Evolutionary conservation across 1,284 basidiomycete species (phyloP).

Genomic region (Cutaneotrichosporon sp.): DNA sequence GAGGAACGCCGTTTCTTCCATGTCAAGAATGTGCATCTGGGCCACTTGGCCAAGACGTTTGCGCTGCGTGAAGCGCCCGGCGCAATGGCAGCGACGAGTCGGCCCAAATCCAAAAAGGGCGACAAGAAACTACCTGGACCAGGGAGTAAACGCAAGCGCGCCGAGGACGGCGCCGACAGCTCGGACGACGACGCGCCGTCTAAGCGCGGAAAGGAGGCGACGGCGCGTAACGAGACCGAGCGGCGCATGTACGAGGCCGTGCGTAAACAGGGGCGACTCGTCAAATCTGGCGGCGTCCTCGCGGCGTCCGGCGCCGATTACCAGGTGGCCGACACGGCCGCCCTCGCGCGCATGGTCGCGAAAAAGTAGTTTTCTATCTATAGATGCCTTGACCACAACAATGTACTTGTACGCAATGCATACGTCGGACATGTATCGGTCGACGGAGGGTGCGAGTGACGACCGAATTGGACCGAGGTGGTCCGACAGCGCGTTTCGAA

Average conservation of each 20-base stretch:
- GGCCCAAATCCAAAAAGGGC: conserved; percentile 17
- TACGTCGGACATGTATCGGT: background rate
- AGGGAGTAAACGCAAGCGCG: conserved; percentile 50
- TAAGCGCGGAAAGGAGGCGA: conserved; percentile 38
- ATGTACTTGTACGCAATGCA: background rate
- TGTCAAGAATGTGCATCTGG: conserved; percentile 85
- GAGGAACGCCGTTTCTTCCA: conserved; percentile 96
- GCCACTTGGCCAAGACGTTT: conserved; percentile 95
- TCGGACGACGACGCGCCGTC: conserved; percentile 46
- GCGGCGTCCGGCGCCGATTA: conserved; percentile 71
- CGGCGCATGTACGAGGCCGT: conserved; percentile 82
- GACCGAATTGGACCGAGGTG: too few relatives aligned
- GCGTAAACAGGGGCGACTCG: conserved; percentile 71
- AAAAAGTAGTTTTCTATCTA: background rate
- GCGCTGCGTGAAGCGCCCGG: conserved; percentile 89
- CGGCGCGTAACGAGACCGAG: conserved; percentile 58
- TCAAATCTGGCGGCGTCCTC: conserved; percentile 74
- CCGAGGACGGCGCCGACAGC: conserved; percentile 15
- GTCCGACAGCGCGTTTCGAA: too few relatives aligned
- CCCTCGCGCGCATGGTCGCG: conserved; percentile 61
- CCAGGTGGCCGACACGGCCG: conserved; percentile 66
- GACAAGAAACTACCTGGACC: conserved; percentile 10
- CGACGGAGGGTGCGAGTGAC: too few relatives aligned
- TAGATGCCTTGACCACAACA: background rate
- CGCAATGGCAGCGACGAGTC: conserved; percentile 50